phyloP scores from a whole-genome alignment of 768 basidiomycete genomes.

The Serendipita indica region DNA sequence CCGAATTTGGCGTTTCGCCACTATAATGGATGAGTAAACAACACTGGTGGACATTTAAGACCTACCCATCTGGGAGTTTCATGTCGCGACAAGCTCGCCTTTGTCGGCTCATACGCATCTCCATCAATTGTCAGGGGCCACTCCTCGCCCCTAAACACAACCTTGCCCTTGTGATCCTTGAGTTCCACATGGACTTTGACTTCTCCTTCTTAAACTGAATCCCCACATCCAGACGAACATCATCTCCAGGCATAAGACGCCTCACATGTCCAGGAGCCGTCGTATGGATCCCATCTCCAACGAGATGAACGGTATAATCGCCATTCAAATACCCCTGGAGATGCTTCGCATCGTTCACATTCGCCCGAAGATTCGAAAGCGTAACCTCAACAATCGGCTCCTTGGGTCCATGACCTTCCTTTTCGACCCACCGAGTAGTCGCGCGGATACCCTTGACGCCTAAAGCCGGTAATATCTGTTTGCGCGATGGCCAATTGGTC shows the following conservation, averaged over 20 bases:
- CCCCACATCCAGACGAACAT: constrained; percentile 34
- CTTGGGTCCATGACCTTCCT: background rate
- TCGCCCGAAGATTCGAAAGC: constrained; percentile 33
- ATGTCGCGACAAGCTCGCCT: constrained; percentile 27
- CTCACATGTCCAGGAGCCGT: constrained; percentile 28
- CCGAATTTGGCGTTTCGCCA: constrained; percentile 41
- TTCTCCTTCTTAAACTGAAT: constrained; percentile 24
- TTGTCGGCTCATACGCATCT: constrained; percentile 28
- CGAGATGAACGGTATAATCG: constrained; percentile 14
- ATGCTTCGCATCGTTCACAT: constrained; percentile 9
- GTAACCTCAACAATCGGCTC: constrained; percentile 32
- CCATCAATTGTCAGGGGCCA: constrained; percentile 29
- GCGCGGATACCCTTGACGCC: constrained; percentile 23
- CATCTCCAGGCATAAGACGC: constrained; percentile 38
- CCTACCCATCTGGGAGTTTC: constrained; percentile 43
- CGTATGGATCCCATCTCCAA: constrained; percentile 25
- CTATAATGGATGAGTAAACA: constrained; percentile 18
- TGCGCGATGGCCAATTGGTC: background rate
- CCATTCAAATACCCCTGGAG: constrained; percentile 23
- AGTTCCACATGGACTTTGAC: constrained; percentile 18
- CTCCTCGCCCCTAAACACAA: constrained; percentile 25
- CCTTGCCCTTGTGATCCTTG: constrained; percentile 23
- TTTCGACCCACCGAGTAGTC: background rate
- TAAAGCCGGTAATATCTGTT: constrained; percentile 21
- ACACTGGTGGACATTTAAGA: background rate